Percentiles rank a stretch among this genome's conserved stretches.
Conservation (phyloP, 768 basidiomycete species). For the Austroboletus eburneus region DNA sequence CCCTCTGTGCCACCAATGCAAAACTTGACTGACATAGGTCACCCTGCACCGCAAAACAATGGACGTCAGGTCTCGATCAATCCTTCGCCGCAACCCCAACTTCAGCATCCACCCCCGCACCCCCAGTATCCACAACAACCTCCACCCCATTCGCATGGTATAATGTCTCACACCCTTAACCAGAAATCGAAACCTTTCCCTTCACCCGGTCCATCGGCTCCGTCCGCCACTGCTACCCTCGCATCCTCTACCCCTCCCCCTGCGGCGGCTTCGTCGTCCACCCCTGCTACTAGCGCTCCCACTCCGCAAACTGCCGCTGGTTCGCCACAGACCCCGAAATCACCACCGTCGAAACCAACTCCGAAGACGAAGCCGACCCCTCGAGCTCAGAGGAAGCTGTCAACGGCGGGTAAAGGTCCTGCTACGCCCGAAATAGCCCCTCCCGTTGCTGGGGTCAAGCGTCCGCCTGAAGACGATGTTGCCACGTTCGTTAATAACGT, state of each 20-base stretch:
- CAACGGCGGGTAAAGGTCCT: constrained; percentile 29
- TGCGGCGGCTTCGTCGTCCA: constrained; percentile 39
- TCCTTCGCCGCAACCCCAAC: constrained; percentile 16
- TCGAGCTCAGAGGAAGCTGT: constrained; percentile 27
- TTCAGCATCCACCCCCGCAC: constrained; percentile 7
- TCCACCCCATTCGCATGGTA: constrained; percentile 11
- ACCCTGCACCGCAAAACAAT: constrained; percentile 22
- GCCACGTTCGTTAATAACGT: constrained; percentile 17
- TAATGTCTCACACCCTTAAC: constrained; percentile 7
- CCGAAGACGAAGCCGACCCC: constrained; percentile 42
- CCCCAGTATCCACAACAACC: constrained; percentile 1
- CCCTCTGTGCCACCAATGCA: constrained; percentile 16
- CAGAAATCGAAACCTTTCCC: constrained; percentile 12
- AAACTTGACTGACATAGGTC: constrained; percentile 16
- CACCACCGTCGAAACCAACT: constrained; percentile 55
- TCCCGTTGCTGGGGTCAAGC: constrained; percentile 31
- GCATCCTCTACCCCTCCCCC: constrained; percentile 44
- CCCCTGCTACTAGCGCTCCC: constrained; percentile 45
- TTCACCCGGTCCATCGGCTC: constrained; percentile 22
- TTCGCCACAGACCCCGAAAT: constrained; percentile 67
- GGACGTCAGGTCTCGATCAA: constrained; percentile 32
- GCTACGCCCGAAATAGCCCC: constrained; percentile 35
- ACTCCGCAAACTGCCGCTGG: constrained; percentile 40
- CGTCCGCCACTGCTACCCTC: constrained; percentile 8
- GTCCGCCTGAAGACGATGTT: constrained; percentile 33